phyloP scores from a whole-genome alignment of 331 rosid genomes.

The Phaseolus coccineus region DNA sequence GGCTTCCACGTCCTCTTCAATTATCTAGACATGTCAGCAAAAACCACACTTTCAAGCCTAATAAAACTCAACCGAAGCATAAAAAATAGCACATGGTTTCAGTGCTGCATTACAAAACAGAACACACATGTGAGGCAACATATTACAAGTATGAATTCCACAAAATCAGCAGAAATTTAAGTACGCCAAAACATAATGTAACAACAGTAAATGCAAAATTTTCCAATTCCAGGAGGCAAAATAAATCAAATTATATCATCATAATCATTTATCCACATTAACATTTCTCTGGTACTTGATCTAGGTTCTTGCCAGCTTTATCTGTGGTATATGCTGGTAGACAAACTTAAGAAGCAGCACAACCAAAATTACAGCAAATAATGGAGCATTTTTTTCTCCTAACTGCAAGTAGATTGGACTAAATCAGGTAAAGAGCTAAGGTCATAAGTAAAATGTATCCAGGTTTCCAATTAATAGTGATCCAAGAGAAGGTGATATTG shows the following conservation, averaged over 20 bases:
- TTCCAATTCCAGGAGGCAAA: conserved; percentile 1
- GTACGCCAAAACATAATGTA: conserved; percentile 31
- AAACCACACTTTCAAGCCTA: conserved; percentile 50
- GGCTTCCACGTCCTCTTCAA: conserved; percentile 78
- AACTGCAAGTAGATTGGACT: conserved; percentile 4
- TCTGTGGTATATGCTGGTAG: not conserved
- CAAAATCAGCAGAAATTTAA: not conserved
- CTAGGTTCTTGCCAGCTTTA: conserved; percentile 11
- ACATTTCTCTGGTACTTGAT: conserved; percentile 21
- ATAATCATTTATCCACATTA: conserved; percentile 2
- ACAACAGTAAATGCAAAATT: not conserved
- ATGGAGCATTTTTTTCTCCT: conserved; percentile 7
- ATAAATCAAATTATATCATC: not conserved
- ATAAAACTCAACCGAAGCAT: conserved; percentile 46
- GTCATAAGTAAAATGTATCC: not conserved
- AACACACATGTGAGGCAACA: conserved; percentile 15
- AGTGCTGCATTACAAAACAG: conserved; percentile 17
- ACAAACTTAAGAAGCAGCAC: not conserved
- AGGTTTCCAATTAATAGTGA: not conserved
- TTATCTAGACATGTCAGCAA: conserved; percentile 72
- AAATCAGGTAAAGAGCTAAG: not conserved
- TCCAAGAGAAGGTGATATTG: not conserved
- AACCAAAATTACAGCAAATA: conserved; percentile 22
- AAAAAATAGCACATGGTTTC: not conserved
- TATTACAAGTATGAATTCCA: conserved; percentile 26